phyloP scores from a whole-genome alignment of 805 yeast genomes.

The Lipomyces starkeyi region DNA sequence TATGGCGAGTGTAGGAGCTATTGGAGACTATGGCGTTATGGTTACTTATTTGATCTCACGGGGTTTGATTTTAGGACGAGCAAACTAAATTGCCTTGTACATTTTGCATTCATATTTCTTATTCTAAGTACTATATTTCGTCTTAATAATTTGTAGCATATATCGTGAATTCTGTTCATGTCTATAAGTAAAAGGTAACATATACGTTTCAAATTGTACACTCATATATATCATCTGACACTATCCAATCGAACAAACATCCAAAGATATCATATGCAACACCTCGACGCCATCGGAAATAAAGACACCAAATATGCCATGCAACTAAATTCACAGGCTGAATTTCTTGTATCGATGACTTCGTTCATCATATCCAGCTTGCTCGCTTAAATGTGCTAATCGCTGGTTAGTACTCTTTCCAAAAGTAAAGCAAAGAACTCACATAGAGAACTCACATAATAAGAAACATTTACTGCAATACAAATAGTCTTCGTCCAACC shows the following conservation, averaged over 20 bases:
- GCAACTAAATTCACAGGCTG: slow-evolving; percentile 5
- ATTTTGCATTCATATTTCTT: neutral
- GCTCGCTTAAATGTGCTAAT: slow-evolving; percentile 33
- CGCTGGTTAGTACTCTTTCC: neutral
- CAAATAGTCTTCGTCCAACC: slow-evolving; percentile 33
- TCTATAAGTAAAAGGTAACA: neutral
- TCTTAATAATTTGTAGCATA: neutral
- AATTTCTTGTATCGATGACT: slow-evolving; percentile 29
- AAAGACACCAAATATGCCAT: neutral
- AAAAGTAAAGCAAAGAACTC: slow-evolving; percentile 5
- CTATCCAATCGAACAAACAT: neutral
- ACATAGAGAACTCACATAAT: slow-evolving; percentile 31
- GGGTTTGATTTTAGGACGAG: neutral
- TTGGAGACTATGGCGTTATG: slow-evolving; percentile 1
- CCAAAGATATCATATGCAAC: neutral
- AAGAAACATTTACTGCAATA: slow-evolving; percentile 36
- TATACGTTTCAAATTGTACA: neutral
- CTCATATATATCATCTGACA: neutral
- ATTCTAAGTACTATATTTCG: neutral
- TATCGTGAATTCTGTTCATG: neutral
- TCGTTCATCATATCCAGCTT: slow-evolving; percentile 36
- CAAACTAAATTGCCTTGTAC: neutral
- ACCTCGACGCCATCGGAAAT: neutral
- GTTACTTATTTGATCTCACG: neutral
- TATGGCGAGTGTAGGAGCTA: neutral